Percentiles rank a stretch among this genome's conserved stretches.
Evolutionary conservation across 345 rosid genomes (phyloP).

Genomic region (Populus tremula): DNA sequence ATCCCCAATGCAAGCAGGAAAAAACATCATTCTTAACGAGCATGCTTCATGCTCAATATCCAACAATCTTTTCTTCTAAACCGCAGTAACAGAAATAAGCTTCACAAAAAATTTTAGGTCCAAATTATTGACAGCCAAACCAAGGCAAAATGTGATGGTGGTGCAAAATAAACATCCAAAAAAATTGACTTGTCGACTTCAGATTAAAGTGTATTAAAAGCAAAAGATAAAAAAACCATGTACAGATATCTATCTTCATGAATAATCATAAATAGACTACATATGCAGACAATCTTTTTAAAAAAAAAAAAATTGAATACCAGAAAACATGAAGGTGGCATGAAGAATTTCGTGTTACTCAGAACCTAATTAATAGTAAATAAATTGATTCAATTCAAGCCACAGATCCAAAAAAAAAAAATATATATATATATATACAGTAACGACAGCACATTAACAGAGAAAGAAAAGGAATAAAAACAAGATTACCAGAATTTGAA

Average conservation of each 20-base stretch:
- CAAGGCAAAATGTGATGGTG: background rate
- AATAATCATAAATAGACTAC: background rate
- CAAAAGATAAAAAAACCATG: background rate
- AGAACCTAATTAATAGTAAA: conserved; percentile 16
- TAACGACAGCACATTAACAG: conserved; percentile 1
- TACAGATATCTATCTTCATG: background rate
- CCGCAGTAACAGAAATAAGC: background rate
- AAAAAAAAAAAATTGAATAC: conserved; percentile 18
- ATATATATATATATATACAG: background rate
- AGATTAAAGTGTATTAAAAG: background rate
- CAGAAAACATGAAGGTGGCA: conserved; percentile 46
- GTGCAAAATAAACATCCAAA: background rate
- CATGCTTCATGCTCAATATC: background rate
- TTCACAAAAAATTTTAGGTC: background rate
- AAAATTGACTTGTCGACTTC: background rate
- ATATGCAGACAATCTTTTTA: background rate
- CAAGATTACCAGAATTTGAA: conserved; percentile 65
- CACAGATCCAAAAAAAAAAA: conserved; percentile 24
- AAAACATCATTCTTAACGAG: background rate
- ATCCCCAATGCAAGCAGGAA: background rate
- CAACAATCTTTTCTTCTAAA: background rate
- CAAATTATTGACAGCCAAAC: background rate
- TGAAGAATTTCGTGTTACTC: conserved; percentile 20
- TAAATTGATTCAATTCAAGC: conserved; percentile 26
- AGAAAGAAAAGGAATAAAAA: conserved; percentile 8